A percentile compares a stretch with the other conserved stretches of the same genome.
Conservation (phyloP, 345 rosid species). For the Eucalyptus camaldulensis region DNA sequence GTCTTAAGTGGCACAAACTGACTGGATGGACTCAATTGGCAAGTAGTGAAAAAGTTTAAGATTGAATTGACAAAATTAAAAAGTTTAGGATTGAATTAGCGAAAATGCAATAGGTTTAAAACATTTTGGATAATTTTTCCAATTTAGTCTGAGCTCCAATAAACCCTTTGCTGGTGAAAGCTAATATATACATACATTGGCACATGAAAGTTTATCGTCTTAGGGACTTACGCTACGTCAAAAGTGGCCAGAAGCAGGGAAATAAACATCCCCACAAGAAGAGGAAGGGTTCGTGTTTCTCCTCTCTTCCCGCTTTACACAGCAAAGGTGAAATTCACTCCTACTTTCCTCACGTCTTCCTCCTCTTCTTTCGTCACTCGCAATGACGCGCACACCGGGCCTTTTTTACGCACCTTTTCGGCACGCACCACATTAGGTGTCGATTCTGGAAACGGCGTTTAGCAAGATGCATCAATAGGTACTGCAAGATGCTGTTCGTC, state of each 20-base stretch:
- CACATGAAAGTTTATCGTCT: not conserved
- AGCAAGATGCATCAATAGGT: not conserved
- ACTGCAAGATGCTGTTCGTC: not conserved
- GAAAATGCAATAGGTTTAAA: too few relatives aligned
- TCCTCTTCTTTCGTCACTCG: not conserved
- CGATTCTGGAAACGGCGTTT: not conserved
- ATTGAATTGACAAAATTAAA: too few relatives aligned
- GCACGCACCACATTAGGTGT: not conserved
- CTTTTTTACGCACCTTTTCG: not conserved
- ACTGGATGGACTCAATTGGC: accelerated
- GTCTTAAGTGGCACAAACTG: too few relatives aligned
- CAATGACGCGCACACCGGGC: not conserved
- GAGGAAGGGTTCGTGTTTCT: not conserved
- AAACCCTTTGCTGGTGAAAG: not conserved
- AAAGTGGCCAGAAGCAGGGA: not conserved
- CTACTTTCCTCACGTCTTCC: not conserved
- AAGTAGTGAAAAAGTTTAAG: accelerated
- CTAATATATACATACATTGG: not conserved
- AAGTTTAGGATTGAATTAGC: accelerated
- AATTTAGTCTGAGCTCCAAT: not conserved
- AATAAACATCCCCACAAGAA: not conserved
- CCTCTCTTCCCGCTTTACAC: not conserved
- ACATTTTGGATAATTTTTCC: too few relatives aligned
- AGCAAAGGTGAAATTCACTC: not conserved
- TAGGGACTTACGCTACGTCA: not conserved